Conservation (phyloP, 345 rosid species). For the Eutrema heterophyllum region DNA sequence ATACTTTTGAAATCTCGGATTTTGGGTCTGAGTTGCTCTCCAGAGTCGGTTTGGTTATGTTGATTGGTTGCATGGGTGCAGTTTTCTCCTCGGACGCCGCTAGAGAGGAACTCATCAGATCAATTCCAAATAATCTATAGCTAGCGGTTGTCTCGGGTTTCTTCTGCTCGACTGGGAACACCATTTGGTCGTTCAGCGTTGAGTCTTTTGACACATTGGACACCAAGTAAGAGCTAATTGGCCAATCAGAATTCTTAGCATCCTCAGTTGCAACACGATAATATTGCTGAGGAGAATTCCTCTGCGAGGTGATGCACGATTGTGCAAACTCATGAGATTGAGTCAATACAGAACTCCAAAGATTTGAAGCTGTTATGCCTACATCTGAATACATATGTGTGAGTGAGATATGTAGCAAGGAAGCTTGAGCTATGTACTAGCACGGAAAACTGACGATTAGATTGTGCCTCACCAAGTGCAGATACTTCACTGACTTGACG, state of each 20-base stretch:
- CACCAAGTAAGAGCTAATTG: constrained; percentile 31
- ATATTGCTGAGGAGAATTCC: constrained; percentile 40
- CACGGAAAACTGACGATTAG: background rate
- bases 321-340: constrained; percentile 54
- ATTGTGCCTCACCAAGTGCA: constrained; percentile 36
- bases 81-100: constrained; percentile 37
- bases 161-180: constrained; percentile 39
- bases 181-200: constrained; percentile 37
- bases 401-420: constrained; percentile 13
- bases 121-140: constrained; percentile 76
- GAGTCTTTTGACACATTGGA: constrained; percentile 33
- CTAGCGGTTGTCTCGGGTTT: constrained; percentile 42
- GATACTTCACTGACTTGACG: constrained; percentile 51
- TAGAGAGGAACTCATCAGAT: constrained; percentile 46
- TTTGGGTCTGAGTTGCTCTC: constrained; percentile 56
- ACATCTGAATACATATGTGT: constrained; percentile 33
- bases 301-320: constrained; percentile 39
- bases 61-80: constrained; percentile 30
- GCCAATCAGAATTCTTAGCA: constrained; percentile 36
- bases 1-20: constrained; percentile 43
- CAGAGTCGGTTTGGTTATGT: constrained; percentile 28
- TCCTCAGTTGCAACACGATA: constrained; percentile 48
- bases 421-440: background rate
- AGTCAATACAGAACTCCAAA: constrained; percentile 49
- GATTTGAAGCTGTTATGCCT: constrained; percentile 45